Conservation (phyloP, 176 grass and related monocot genomes). For the Eleusine coracana region DNA sequence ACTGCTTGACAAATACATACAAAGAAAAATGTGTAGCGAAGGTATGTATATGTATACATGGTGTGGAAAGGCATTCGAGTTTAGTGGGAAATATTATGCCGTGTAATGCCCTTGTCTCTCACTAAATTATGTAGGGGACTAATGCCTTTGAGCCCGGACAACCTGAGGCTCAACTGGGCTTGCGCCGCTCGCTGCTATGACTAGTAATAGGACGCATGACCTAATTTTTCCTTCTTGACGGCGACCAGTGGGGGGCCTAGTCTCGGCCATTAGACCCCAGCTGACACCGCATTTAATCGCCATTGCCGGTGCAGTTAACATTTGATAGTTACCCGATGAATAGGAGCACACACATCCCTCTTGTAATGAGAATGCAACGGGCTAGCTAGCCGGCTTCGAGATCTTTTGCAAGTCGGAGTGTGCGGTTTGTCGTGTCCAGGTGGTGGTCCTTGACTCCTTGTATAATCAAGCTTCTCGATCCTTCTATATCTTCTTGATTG, state of each 20-base stretch:
- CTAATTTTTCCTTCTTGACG: slow-evolving; percentile 34
- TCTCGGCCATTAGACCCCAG: background rate
- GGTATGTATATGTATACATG: background rate
- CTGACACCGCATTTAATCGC: slow-evolving; percentile 37
- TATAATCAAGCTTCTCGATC: background rate
- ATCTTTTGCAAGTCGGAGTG: background rate
- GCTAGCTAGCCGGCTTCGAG: background rate
- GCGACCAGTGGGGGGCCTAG: slow-evolving; percentile 14
- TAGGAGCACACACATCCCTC: background rate
- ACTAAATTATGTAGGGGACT: background rate
- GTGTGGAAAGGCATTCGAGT: slow-evolving; percentile 31
- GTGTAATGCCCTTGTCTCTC: background rate
- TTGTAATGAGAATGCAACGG: background rate
- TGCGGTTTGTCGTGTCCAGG: background rate
- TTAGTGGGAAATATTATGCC: background rate
- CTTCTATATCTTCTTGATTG: background rate
- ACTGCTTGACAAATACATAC: background rate
- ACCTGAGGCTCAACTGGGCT: background rate
- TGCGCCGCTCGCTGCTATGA: background rate
- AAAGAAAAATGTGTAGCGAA: background rate
- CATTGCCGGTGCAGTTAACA: slow-evolving; percentile 38
- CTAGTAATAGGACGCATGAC: slow-evolving; percentile 29
- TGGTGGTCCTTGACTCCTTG: background rate
- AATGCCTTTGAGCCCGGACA: background rate
- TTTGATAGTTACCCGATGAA: slow-evolving; percentile 37